Percentiles rank a stretch among this genome's conserved stretches.
phyloP scores from a whole-genome alignment of 345 rosid species.

The Toxicodendron radicans region DNA sequence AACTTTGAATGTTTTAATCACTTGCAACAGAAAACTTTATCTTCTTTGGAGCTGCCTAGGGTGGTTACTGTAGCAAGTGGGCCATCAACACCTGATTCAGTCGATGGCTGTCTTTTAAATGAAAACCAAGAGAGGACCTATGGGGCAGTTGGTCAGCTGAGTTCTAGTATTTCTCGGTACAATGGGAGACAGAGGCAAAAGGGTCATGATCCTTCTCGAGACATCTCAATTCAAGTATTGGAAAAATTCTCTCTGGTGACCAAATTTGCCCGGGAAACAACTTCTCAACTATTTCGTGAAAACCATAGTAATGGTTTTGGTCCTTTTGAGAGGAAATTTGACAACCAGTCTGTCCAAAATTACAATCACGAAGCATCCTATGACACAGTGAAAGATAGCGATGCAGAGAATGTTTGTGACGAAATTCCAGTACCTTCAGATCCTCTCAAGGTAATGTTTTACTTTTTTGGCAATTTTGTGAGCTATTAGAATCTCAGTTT shows the following conservation, averaged over 20 bases:
- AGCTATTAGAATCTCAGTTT: background rate
- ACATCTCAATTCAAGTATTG: slow-evolving; percentile 81
- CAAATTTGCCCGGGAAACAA: slow-evolving; percentile 90
- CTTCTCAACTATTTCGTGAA: slow-evolving; percentile 82
- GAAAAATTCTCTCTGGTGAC: slow-evolving; percentile 96
- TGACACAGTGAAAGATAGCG: slow-evolving; percentile 8
- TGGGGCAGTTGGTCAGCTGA: slow-evolving; percentile 33
- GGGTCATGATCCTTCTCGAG: slow-evolving; percentile 84
- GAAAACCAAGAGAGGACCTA: slow-evolving; percentile 46
- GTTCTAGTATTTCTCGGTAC: slow-evolving; percentile 42
- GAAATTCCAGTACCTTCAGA: slow-evolving; percentile 59
- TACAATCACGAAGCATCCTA: slow-evolving; percentile 36
- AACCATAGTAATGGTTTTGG: slow-evolving; percentile 58
- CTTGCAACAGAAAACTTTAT: slow-evolving; percentile 67
- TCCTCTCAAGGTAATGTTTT: slow-evolving; percentile 75
- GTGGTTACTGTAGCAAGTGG: slow-evolving; percentile 67
- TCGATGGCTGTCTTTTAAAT: slow-evolving; percentile 40
- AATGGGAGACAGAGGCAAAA: slow-evolving; percentile 58
- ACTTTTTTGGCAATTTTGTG: background rate
- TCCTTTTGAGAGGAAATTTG: slow-evolving; percentile 55
- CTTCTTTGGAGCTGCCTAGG: slow-evolving; percentile 91
- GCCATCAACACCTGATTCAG: slow-evolving; percentile 42
- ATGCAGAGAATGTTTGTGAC: slow-evolving; percentile 39
- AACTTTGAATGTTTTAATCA: slow-evolving; percentile 20
- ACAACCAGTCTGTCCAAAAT: slow-evolving; percentile 40